Base-by-base conservation (phyloP, 2,329 filamentous ascomycete species). In the Chaetoscypha palmicola region DNA sequence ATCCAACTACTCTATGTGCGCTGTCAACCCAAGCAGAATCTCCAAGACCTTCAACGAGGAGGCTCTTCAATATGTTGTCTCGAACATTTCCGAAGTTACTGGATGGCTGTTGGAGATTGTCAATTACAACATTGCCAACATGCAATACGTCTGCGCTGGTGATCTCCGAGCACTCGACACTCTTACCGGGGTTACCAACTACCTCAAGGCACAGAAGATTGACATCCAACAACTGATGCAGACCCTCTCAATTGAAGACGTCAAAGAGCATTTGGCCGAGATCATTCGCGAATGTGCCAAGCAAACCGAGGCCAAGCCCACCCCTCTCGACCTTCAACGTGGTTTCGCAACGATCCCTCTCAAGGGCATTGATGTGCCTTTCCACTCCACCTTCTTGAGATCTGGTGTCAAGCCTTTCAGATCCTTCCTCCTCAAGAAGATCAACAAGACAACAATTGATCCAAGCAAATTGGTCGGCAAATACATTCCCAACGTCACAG, bases 361-460 rank as follows among this genome's bases (percentile, higher is more conserved):
- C 53, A 87, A 85, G 62, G 94, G 94, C 52, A 98, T 98, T 58
- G 92, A 98, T 60, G 94, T 97, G 62, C 92, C 92, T 34, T 98
- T 98, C 86, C 92, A 98, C 76, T 92, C 86, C 58, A 98, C 92
- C 14, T 98, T 98, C 76, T 71, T 98, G 69, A 86, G 94, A 44
- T 95, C 89, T 30, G 94, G 92, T 59, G 92, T 98, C 67, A 98
- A 98, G 76, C 92, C 94, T 36, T 98, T 98, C 88, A 80, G 92
- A 55, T 91, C 83, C 34, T 98, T 98, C 79, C 68, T 98, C 64
- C 83, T 97, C 58, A 98, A 97, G 86, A 98, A 98, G 79, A 97
- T 98, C 72, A 89, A 97, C 77, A 95, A 94, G 80, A 96, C 90
- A 19, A 94, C 86, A 42, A 97, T 98, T 65, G 92, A 98, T 65